Conservation (phyloP, 148 eudicot genomes). For the Hydrangea macrophylla region DNA sequence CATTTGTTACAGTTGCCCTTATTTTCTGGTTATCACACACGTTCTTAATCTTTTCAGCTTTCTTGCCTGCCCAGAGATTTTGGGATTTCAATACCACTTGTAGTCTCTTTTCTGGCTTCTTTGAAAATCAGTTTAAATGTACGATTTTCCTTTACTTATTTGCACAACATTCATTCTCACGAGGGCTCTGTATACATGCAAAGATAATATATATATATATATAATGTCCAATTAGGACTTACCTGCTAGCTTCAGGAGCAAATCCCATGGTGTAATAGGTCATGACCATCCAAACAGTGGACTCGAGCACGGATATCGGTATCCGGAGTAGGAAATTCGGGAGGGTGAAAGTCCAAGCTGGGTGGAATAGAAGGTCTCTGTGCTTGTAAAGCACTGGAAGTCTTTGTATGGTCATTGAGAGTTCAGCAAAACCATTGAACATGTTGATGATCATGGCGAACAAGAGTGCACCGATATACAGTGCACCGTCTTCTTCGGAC, state of each 20-base stretch:
- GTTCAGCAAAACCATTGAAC: slow-evolving; percentile 77
- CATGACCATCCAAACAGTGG: slow-evolving; percentile 56
- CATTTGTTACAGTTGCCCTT: not conserved
- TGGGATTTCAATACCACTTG: no score
- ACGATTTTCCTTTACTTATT: no score
- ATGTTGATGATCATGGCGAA: slow-evolving; percentile 58
- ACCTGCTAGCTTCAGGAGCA: slow-evolving; percentile 94
- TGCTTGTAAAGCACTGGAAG: slow-evolving; percentile 84
- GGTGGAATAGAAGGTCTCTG: slow-evolving; percentile 69
- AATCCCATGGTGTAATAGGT: slow-evolving; percentile 82
- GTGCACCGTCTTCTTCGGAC: slow-evolving; percentile 54
- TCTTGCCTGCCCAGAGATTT: no score
- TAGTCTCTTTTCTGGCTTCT: no score
- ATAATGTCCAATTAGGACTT: not conserved
- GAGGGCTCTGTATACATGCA: no score
- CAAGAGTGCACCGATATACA: slow-evolving; percentile 64
- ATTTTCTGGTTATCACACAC: no score
- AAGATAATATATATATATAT: no score
- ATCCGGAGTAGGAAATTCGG: slow-evolving; percentile 68
- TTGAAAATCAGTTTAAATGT: no score
- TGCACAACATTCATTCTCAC: no score
- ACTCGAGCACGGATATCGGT: slow-evolving; percentile 70
- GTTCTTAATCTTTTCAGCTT: no score
- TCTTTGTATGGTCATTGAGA: slow-evolving; percentile 53
- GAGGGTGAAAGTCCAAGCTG: slow-evolving; percentile 77